Evolutionary conservation across 306 rosid species (phyloP).

Genomic region (Vigna nakashimae): DNA sequence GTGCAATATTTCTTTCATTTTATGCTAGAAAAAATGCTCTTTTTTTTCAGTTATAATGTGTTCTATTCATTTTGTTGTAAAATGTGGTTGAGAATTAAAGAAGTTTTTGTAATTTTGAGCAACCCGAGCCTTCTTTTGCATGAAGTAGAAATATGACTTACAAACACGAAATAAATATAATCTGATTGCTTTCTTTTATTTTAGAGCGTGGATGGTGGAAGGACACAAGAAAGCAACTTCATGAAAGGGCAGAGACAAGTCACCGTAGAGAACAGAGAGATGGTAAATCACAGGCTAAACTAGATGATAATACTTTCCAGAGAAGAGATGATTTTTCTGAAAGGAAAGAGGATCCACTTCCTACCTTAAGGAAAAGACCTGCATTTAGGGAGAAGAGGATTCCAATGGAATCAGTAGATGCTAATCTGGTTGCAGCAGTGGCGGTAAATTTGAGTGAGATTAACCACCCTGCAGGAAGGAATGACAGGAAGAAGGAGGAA

Average conservation of each 20-base stretch:
- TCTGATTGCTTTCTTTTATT: slow-evolving; percentile 23
- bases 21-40: neutral
- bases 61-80: slow-evolving; percentile 23
- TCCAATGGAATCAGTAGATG: slow-evolving; percentile 52
- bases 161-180: neutral
- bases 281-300: slow-evolving; percentile 53
- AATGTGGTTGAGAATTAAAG: neutral
- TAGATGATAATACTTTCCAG: slow-evolving; percentile 50
- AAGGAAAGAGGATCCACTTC: slow-evolving; percentile 50
- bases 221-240: slow-evolving; percentile 56
- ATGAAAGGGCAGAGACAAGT: slow-evolving; percentile 52
- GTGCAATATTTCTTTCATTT: slow-evolving; percentile 14
- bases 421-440: slow-evolving; percentile 47
- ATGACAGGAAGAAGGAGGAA: slow-evolving; percentile 59
- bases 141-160: neutral
- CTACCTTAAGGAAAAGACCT: slow-evolving; percentile 66
- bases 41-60: slow-evolving; percentile 10
- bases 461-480: slow-evolving; percentile 41
- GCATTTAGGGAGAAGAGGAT: slow-evolving; percentile 76
- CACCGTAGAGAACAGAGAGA: slow-evolving; percentile 50
- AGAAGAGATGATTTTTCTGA: slow-evolving; percentile 56
- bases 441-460: slow-evolving; percentile 49
- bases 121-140: slow-evolving; percentile 23
- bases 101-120: slow-evolving; percentile 9
- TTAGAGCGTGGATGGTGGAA: slow-evolving; percentile 79